Evolutionary conservation across 305 asterid genomes (phyloP), one percentile per base, ranked within the genome.

Genomic region (Fraxinus sp.): DNA sequence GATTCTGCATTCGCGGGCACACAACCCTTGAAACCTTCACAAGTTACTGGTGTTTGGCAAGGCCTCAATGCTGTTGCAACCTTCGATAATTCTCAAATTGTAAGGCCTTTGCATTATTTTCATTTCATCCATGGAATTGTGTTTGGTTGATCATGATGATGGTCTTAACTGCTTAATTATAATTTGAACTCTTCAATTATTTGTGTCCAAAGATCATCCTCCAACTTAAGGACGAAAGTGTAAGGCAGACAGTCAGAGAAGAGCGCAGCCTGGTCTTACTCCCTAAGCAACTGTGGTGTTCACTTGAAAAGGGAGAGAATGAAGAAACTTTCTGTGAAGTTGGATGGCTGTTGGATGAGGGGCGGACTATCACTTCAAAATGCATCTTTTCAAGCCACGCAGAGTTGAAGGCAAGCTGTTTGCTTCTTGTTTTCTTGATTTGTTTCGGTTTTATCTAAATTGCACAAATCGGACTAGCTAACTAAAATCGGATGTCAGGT

Each of bases 1-100:
- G 97, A 95, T 85, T 90, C 98, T 8, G 98, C 98, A 16, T 95
- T 95, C 80, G 99, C 99, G 16, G 84, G 95, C 80, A 92, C 99
- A 10, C 85, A 74, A n/a, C 87, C 94, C 62, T 90, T 94, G 62
- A 37, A 88, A 62, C 89, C 86, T 55, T 88, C 91, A 0, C 87
- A 79, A 78, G 85, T 96, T 79, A 37, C 77, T 22, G 95, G 95
- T 20, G 87, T 80, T 81, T 95, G 99, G 99, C 89, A 90, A 82
- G 92, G 93, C 64, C 28, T 41, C 64, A 71, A 77, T 74, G 85
- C 91, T 18, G 76, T 76, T 22, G 92, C 97, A 85, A 80, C 75
- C 30, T 91, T 93, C 72, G 73, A 66, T 20, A 28, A 80, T 81
- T 2, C 85, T 49, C 88, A 80, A 41, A 33, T 79, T 75, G 90